Percentiles rank a stretch among this genome's conserved stretches.
Evolutionary conservation across 805 yeast species (phyloP).

Genomic region (Tetrapisispora iriomotensis): DNA sequence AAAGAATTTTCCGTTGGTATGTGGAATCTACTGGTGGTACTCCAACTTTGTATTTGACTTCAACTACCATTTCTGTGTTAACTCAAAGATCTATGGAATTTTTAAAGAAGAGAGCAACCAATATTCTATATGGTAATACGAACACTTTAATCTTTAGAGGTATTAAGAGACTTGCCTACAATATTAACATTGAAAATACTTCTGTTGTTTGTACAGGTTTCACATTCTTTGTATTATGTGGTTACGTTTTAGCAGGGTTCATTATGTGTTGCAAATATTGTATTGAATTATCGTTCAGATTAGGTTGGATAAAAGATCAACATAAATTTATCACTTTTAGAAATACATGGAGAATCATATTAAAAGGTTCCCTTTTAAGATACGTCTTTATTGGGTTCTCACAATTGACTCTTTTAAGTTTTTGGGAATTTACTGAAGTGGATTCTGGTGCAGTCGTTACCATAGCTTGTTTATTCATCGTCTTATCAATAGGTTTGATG

Average conservation of each 20-base stretch:
- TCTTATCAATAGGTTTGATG: conserved; percentile 52
- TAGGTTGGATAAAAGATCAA: conserved; percentile 39
- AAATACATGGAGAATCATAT: conserved; percentile 44
- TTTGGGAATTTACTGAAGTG: conserved; percentile 75
- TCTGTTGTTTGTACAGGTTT: conserved; percentile 79
- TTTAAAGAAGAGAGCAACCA: conserved; percentile 30
- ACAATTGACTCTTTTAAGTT: conserved; percentile 64
- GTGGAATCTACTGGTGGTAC: conserved; percentile 84
- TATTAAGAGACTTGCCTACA: conserved; percentile 70
- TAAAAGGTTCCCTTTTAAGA: conserved; percentile 73
- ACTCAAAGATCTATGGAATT: conserved; percentile 45
- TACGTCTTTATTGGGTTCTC: conserved; percentile 80
- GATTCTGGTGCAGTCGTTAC: conserved; percentile 89
- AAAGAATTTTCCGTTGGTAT: conserved; percentile 74
- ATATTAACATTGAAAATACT: conserved; percentile 70
- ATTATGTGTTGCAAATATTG: conserved; percentile 46
- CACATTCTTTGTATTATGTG: conserved; percentile 72
- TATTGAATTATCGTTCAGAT: conserved; percentile 38
- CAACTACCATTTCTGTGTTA: conserved; percentile 56
- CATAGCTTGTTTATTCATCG: conserved; percentile 60
- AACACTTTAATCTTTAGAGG: conserved; percentile 72
- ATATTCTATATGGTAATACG: conserved; percentile 40
- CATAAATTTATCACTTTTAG: conserved; percentile 41
- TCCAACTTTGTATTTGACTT: conserved; percentile 60
- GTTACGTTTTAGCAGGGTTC: conserved; percentile 56